Base-by-base conservation (phyloP, 2,329 filamentous ascomycete genomes). In the Daldinia sp. region DNA sequence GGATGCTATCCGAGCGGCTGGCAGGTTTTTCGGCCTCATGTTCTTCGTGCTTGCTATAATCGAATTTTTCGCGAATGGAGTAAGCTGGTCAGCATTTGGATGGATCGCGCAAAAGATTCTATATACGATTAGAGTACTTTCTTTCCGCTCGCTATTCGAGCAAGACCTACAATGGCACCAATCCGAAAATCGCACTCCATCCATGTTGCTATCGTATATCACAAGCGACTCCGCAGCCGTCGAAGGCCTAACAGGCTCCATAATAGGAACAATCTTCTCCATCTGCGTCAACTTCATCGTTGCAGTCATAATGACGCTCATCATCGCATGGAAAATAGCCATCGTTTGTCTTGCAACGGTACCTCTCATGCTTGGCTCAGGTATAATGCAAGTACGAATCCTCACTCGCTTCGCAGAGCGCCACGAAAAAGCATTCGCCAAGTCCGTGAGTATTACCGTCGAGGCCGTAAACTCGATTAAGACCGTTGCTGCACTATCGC, bases 311-410 rank as follows among this genome's bases (percentile, higher is more conserved):
- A 73, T 93, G 8, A 87, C 89, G 0, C 88, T 91, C 64, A 85
- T 92, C 43, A 81, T 93, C 47, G 88, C 88, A 2, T 93, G 90
- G 91, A 90, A 87, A 71, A 91, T 93, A 63, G 90, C 90, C 0
- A 77, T 93, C 11, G 90, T 93, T 3, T 89, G 89, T 56, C 80
- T 93, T 4, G 83, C 89, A 0, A 81, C 86, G 7, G 86, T 93
- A 0, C 91, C 90, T 0, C 76, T 93, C 8, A 83, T 92, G 4
- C 80, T 93, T 0, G 87, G 87, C 1, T 83, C 89, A 0, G 90
- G 90, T 0, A 83, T 90, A 64, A 86, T 93, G 84, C 85, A 90
- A 66, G 80, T 93, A 13, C 82, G 82, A 1, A 82, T 87, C 2
- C 81, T 91, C 1, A 82, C 85, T 2, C 81, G 83, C 34, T 87